Base-by-base conservation (phyloP, 768 basidiomycete species). In the Podaxis pistillaris region DNA sequence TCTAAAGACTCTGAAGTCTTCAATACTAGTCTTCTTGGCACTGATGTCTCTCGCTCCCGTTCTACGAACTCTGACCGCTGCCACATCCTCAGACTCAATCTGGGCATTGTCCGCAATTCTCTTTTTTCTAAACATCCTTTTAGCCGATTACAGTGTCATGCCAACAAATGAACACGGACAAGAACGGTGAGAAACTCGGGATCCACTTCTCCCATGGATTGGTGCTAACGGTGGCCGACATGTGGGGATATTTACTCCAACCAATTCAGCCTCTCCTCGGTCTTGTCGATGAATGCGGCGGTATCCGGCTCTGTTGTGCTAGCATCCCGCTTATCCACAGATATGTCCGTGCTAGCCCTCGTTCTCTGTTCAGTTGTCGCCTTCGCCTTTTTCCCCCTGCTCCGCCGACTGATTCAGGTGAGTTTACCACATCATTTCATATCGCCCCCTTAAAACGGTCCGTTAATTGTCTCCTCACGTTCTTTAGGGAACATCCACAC, bases 1-100 rank as follows among this genome's bases (percentile, higher is more conserved):
- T 65, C 81, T 89, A 46, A 91, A 90, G 71, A 79, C 84, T 1
- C 71, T 90, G 64, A 94, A 92, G 70, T 92, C 93, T 3, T 89
- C 90, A 6, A 81, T 98, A 49, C 80, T 98, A 63, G 90, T 96
- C 66, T 92, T 96, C 70, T 83, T 97, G 24, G 85, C 92, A 6
- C 82, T 99, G 63, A 87, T 97, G 79, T 89, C 94, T 15, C 80
- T 98, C 59, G 89, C 95, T 2, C 97, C 97, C 13, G 91, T 98
- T 9, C 79, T 98, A 60, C 86, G 89, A 69, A 98, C 96, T 4
- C 77, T 99, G 70, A 96, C 94, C 30, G 91, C 93, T 41, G 93
- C 96, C 26, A 98, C 96, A 3, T 97, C 96, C 41, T 92, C 92
- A 12, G 97, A 99, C 73, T 94, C 94, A 30, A 96, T 98, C 66